A percentile compares a stretch with the other conserved stretches of the same genome.
These are phyloP conservation scores for Corymbia maculata DNA, from an alignment of 345 rosid species.

Conservation along the genomic window DNA sequence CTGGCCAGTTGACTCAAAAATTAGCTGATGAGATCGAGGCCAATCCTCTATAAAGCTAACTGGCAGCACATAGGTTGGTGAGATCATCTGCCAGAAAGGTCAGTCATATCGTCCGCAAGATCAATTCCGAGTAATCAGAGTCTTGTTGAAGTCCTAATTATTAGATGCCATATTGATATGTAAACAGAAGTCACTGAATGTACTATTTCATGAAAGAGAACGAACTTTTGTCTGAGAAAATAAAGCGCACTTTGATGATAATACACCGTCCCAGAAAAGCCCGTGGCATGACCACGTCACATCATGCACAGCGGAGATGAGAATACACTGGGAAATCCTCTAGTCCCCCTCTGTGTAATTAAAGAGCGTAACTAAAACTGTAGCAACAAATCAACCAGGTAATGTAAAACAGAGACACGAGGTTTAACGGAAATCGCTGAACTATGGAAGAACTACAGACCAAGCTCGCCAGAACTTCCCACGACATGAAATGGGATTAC, in stretches of 20 bases:
- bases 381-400: background rate
- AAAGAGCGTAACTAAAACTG: background rate
- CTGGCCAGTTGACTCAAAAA: conserved; percentile 35
- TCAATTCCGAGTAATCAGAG: background rate
- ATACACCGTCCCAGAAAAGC: no score
- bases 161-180: background rate
- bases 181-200: background rate
- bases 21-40: conserved; percentile 51
- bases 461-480: background rate
- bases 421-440: background rate
- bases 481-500: no score
- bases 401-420: background rate
- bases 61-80: background rate
- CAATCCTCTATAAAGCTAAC: conserved; percentile 8
- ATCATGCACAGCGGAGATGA: no score
- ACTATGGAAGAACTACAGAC: background rate
- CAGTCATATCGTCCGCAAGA: no score
- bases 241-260: background rate
- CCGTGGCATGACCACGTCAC: no score
- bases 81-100: background rate
- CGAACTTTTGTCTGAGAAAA: background rate
- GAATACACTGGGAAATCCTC: background rate
- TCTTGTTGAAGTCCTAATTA: background rate
- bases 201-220: background rate
- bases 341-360: background rate